phyloP scores from a whole-genome alignment of 768 basidiomycete genomes.

The Phaeolepiota aurea region DNA sequence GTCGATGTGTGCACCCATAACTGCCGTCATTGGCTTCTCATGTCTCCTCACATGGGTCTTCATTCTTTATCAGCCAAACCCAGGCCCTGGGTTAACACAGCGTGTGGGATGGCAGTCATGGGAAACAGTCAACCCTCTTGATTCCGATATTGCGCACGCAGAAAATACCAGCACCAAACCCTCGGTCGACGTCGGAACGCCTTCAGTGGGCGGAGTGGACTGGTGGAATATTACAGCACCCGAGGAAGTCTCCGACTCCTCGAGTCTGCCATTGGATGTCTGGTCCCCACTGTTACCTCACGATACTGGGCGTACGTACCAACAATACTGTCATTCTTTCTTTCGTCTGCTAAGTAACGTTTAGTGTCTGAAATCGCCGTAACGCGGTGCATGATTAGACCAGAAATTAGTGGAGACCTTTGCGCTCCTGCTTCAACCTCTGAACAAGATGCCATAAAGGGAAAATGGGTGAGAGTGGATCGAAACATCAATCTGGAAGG shows the following conservation, averaged over 20 bases:
- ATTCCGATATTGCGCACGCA: constrained; percentile 5
- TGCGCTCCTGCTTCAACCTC: constrained; percentile 65
- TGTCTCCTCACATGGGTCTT: constrained; percentile 70
- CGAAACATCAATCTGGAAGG: constrained; percentile 67
- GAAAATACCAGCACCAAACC: constrained; percentile 6
- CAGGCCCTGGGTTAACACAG: constrained; percentile 63
- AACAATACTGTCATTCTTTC: neutral
- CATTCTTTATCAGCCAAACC: constrained; percentile 72
- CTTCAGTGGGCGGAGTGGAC: constrained; percentile 35
- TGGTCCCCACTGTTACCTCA: constrained; percentile 75
- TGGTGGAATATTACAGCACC: constrained; percentile 60
- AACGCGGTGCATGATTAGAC: constrained; percentile 57
- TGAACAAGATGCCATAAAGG: constrained; percentile 68
- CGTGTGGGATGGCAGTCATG: constrained; percentile 86
- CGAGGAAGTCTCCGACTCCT: constrained; percentile 38
- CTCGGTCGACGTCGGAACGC: constrained; percentile 7
- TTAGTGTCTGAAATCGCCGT: constrained; percentile 79
- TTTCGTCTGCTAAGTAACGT: constrained; percentile 2
- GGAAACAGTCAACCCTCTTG: constrained; percentile 47
- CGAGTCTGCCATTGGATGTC: constrained; percentile 69
- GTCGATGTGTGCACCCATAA: constrained; percentile 49
- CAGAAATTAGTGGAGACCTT: constrained; percentile 42
- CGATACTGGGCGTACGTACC: constrained; percentile 61
- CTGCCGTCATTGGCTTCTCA: constrained; percentile 58
- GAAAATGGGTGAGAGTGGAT: constrained; percentile 87